A percentile compares a stretch with the other conserved stretches of the same genome.
Conservation (phyloP, 768 basidiomycete genomes). For the Exsudoporus frostii region DNA sequence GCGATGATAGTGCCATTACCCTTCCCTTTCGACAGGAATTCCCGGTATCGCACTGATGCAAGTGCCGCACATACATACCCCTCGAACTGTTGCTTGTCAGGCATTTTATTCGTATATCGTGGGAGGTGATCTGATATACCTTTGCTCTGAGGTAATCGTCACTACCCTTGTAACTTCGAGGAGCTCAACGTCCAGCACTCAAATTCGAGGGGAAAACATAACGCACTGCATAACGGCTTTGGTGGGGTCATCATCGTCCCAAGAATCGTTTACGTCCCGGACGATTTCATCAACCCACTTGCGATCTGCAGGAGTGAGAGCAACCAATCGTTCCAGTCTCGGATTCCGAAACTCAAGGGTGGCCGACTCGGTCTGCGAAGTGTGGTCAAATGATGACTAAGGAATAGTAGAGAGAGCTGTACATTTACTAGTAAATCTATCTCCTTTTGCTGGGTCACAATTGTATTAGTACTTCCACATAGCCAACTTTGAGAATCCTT, state of each 20-base stretch:
- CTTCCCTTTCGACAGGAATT: conserved; percentile 74
- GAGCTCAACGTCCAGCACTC: not conserved
- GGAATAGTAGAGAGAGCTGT: not conserved
- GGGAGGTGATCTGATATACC: conserved; percentile 37
- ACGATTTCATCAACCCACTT: conserved; percentile 98
- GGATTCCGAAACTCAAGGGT: conserved; percentile 84
- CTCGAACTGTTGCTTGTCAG: conserved; percentile 54
- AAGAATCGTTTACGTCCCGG: conserved; percentile 78
- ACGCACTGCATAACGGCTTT: conserved; percentile 65
- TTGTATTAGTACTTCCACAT: conserved; percentile 93
- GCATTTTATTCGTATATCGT: not conserved
- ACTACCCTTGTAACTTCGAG: conserved; percentile 81
- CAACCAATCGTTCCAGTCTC: conserved; percentile 70
- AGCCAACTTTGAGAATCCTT: conserved; percentile 81
- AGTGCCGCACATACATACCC: conserved; percentile 91
- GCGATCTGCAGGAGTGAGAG: conserved; percentile 86
- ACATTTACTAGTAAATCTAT: conserved; percentile 92
- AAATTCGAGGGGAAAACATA: not conserved
- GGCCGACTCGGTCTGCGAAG: conserved; percentile 74
- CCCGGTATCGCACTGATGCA: conserved; percentile 85
- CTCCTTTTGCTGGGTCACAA: conserved; percentile 90
- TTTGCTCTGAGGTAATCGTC: conserved; percentile 92
- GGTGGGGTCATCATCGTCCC: conserved; percentile 62
- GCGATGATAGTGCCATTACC: conserved; percentile 62
- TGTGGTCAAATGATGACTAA: not conserved